Evolutionary conservation across 2,329 filamentous ascomycete genomes (phyloP), one percentile per base, ranked within the genome.

Genomic region (Ophiostoma himal-ulmi): DNA sequence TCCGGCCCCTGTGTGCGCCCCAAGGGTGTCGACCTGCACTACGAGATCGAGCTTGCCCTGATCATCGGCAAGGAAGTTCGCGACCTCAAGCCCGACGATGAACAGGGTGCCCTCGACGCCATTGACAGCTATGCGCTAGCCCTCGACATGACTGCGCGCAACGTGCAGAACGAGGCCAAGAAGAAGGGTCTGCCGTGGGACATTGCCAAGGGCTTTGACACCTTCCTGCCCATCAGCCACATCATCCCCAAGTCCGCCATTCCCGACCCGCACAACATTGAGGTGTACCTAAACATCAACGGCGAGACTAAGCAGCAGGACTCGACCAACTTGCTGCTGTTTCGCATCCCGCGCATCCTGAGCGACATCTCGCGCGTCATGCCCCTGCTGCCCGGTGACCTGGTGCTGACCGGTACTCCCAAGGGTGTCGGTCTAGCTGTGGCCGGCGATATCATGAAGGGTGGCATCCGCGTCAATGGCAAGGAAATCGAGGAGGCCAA

Each of bases 111-210:
- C 36, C 78, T 96, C 75, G 91, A 93, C 76, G 89, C 92, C 57
- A 93, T 98, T 79, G 88, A 91, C 75, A 89, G 88, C 76, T 99
- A 98, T 80, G 87, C 94, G 74, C 85, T 98, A 66, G 89, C 91
- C 75, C 97, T 99, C 77, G 95, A 99, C 81, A 96, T 99, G 92
- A 99, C 95, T 11, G 95, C 91, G 0, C 91, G 95, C 74, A 98
- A 98, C 80, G 88, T 92, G 7, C 95, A 99, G 82, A 92, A 97
- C 76, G 93, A 97, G 82, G 94, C 94, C 74, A 99, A 98, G 87
- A 93, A 91, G 82, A 97, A 95, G 84, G 93, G 95, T 48, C 88
- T 98, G 20, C 95, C 95, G 8, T 99, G 95, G 95, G 89, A 89
- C 76, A 97, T 97, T 75, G 91, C 92, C 75, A 99, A 99, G 83